Conservation (phyloP, 163 green algal species). For the Chlorella variabilis region DNA sequence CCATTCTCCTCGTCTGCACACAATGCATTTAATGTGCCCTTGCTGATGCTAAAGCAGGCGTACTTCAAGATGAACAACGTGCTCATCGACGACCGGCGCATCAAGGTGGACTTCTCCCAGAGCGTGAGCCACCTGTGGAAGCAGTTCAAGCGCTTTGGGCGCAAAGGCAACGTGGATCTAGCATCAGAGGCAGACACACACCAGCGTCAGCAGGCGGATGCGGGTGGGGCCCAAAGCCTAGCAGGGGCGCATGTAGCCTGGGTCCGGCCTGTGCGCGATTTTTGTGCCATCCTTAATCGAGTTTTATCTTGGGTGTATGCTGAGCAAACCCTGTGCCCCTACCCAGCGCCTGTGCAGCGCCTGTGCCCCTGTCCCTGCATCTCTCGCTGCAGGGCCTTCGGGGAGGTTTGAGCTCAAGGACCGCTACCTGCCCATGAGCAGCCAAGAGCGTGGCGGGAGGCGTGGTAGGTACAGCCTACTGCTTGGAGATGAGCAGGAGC, state of each 20-base stretch:
- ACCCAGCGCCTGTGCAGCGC: not conserved
- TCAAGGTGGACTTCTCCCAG: constrained; percentile 86
- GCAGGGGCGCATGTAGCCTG: too few relatives aligned
- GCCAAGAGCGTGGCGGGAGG: not conserved
- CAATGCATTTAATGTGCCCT: too few relatives aligned
- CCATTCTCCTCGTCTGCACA: not conserved
- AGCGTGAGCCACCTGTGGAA: constrained; percentile 95
- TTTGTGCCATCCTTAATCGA: not conserved
- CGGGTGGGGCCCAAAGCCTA: constrained; percentile 2
- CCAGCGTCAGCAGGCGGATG: constrained; percentile 13
- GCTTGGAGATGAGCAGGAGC: not conserved
- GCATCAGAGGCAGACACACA: constrained; percentile 8
- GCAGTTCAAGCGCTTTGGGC: constrained; percentile 79
- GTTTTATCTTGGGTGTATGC: not conserved
- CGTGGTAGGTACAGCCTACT: constrained; percentile 35
- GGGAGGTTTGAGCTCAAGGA: constrained; percentile 41
- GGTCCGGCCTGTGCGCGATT: too few relatives aligned
- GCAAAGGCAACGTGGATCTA: constrained; percentile 49
- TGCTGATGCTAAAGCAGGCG: constrained; percentile 71
- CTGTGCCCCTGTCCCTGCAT: not conserved
- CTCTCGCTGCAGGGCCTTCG: constrained; percentile 7
- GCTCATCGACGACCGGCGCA: constrained; percentile 97
- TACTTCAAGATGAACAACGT: constrained; percentile 99
- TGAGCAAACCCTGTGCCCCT: not conserved
- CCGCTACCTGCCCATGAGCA: not conserved